phyloP scores from a whole-genome alignment of 192 early-diverging fungal genomes.

The Phycomyces blakesleeanus region DNA sequence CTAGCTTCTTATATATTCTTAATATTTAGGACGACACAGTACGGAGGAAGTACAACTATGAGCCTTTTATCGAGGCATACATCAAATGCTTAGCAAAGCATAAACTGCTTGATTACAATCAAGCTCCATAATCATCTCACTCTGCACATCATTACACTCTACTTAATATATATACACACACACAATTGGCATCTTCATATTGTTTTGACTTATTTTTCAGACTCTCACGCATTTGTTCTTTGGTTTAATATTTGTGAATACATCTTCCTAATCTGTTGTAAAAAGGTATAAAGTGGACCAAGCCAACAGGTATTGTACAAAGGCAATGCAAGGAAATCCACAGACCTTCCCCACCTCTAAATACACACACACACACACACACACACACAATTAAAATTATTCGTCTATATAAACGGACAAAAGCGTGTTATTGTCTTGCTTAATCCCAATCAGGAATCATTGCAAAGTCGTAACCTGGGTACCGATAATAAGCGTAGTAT shows the following conservation, averaged over 20 bases:
- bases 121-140: neutral
- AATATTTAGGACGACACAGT: neutral
- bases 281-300: no score
- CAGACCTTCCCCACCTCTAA: no score
- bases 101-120: slow-evolving; percentile 5
- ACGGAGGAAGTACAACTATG: slow-evolving; percentile 22
- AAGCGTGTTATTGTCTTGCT: neutral
- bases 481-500: slow-evolving; percentile 55
- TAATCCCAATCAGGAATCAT: slow-evolving; percentile 45
- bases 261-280: neutral
- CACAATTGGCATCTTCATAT: neutral
- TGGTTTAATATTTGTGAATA: neutral
- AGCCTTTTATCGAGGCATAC: slow-evolving; percentile 21
- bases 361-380: no score
- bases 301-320: neutral
- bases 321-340: neutral
- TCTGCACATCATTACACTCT: no score
- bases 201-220: neutral
- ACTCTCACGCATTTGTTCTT: neutral
- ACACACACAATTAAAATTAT: no score
- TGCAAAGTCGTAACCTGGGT: slow-evolving; percentile 51
- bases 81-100: slow-evolving; percentile 15
- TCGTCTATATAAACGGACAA: neutral
- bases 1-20: no score
- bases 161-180: neutral